A percentile compares a stretch with the other conserved stretches of the same genome.
phyloP scores from a whole-genome alignment of 2,329 filamentous ascomycete species.

The Sclerotinia subarctica region DNA sequence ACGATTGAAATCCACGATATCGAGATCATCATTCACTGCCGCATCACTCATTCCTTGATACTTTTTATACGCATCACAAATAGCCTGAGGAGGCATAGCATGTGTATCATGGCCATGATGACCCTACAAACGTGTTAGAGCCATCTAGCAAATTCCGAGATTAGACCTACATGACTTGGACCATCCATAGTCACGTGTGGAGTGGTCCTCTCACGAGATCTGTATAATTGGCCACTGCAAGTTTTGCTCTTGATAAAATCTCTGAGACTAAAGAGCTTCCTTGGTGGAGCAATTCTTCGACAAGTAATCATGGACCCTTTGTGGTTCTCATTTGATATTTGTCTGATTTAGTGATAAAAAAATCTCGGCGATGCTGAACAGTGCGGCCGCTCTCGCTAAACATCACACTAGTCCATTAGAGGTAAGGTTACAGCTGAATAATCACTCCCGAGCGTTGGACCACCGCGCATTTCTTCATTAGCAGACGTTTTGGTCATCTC shows the following conservation, averaged over 20 bases:
- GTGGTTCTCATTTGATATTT: background rate
- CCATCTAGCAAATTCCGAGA: background rate
- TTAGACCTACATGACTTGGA: slow-evolving; percentile 11
- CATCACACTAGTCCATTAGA: background rate
- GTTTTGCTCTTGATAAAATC: background rate
- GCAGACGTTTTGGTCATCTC: background rate
- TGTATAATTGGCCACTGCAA: slow-evolving; percentile 10
- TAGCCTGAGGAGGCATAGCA: slow-evolving; percentile 37
- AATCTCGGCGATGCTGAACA: background rate
- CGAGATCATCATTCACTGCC: slow-evolving; percentile 30
- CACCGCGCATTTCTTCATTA: background rate
- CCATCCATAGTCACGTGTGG: slow-evolving; percentile 22
- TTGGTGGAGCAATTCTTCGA: background rate
- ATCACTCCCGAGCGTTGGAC: background rate
- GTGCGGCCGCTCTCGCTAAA: slow-evolving; percentile 3
- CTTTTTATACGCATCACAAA: slow-evolving; percentile 38
- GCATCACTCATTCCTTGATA: slow-evolving; percentile 36
- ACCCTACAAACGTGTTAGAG: slow-evolving; percentile 14
- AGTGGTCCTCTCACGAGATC: background rate
- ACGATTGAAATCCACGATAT: slow-evolving; percentile 36
- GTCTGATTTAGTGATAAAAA: background rate
- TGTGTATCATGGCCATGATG: slow-evolving; percentile 36
- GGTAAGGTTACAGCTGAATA: background rate
- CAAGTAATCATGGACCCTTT: slow-evolving; percentile 9
- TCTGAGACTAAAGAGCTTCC: background rate